Evolutionary conservation across 164 flowering plant genomes (phyloP).

Genomic region (Cinnamomum micranthum): DNA sequence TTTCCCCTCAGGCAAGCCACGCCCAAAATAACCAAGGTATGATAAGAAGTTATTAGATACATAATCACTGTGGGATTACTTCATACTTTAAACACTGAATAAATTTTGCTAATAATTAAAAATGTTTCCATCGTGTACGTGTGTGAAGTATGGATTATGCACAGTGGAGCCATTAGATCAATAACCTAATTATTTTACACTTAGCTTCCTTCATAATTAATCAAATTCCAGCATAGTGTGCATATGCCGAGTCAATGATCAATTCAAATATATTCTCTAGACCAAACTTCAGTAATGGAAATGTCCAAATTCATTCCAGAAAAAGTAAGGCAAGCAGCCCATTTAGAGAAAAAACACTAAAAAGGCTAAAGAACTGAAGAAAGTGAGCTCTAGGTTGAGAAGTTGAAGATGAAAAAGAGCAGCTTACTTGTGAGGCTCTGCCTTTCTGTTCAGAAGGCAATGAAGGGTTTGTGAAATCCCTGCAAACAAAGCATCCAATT

Average conservation of each 20-base stretch:
- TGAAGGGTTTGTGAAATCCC: constrained; percentile 78
- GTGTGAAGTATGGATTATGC: not conserved
- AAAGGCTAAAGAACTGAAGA: not conserved
- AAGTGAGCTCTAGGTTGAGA: not conserved
- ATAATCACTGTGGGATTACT: too few relatives aligned
- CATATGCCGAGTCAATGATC: not conserved
- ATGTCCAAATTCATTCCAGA: not conserved
- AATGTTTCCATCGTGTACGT: too few relatives aligned
- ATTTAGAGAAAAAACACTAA: not conserved
- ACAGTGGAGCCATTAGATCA: not conserved
- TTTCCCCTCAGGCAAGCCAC: too few relatives aligned
- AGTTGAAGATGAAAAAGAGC: not conserved
- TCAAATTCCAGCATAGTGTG: not conserved
- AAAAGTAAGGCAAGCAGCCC: too few relatives aligned
- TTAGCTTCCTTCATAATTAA: too few relatives aligned
- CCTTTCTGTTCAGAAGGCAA: constrained; percentile 91
- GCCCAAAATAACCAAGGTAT: too few relatives aligned
- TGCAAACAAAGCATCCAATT: constrained; percentile 8
- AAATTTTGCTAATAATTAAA: too few relatives aligned
- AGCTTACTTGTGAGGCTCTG: constrained; percentile 75
- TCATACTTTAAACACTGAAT: too few relatives aligned
- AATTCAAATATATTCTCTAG: not conserved
- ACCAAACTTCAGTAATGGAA: not conserved
- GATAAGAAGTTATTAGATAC: too few relatives aligned
- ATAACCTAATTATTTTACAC: too few relatives aligned